Conservation (phyloP, 2,329 filamentous ascomycete species). For the Penicillium corylophilum region DNA sequence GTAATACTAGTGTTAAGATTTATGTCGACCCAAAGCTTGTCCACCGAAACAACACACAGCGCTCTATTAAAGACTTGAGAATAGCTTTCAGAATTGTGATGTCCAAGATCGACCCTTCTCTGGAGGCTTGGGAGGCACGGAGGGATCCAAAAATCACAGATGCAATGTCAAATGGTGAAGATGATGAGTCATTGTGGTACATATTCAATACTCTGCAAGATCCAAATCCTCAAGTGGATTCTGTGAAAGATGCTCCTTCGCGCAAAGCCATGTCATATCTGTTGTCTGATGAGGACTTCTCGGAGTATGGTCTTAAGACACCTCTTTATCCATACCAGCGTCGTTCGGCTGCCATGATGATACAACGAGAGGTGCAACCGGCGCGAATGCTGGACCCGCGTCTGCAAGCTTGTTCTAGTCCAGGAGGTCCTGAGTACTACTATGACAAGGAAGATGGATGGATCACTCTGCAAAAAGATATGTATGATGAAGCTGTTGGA, state of each 20-base stretch:
- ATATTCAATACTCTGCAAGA: slow-evolving; percentile 51
- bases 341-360: slow-evolving; percentile 76
- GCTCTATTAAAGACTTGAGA: slow-evolving; percentile 33
- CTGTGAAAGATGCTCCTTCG: slow-evolving; percentile 33
- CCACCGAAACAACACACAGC: slow-evolving; percentile 33
- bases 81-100: slow-evolving; percentile 41
- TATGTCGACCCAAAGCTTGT: slow-evolving; percentile 45
- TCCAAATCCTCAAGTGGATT: slow-evolving; percentile 34
- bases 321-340: slow-evolving; percentile 75
- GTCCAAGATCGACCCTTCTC: slow-evolving; percentile 40
- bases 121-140: slow-evolving; percentile 39
- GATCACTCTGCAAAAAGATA: slow-evolving; percentile 64
- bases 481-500: slow-evolving; percentile 72
- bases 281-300: slow-evolving; percentile 24
- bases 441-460: slow-evolving; percentile 64
- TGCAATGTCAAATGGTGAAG: slow-evolving; percentile 18
- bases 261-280: slow-evolving; percentile 39
- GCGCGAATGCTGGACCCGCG: slow-evolving; percentile 70
- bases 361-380: slow-evolving; percentile 72
- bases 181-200: slow-evolving; percentile 50
- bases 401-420: slow-evolving; percentile 60
- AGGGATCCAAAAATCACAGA: slow-evolving; percentile 5
- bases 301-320: slow-evolving; percentile 50
- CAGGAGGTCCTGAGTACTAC: slow-evolving; percentile 64
- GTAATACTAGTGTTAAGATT: slow-evolving; percentile 29